Evolutionary conservation across 495 filamentous ascomycete genomes (phyloP), one percentile per base, ranked within the genome.

Genomic region (Tirmania nivea): DNA sequence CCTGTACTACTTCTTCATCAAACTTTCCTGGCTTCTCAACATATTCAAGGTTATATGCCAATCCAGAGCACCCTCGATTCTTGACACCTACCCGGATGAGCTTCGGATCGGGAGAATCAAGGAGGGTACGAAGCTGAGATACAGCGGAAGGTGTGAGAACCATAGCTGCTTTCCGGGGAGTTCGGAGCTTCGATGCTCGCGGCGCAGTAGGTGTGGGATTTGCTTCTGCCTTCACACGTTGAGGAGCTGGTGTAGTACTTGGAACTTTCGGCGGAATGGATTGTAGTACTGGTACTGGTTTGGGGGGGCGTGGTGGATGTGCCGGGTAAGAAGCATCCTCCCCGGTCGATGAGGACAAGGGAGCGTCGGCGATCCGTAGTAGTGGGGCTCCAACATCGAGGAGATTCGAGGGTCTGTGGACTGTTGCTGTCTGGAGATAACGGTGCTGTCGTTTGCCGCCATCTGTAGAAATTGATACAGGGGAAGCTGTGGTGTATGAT

Each of bases 31-130:
- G 74, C 70, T 86, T 84, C 59, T 95, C 88, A 34, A 96, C 88
- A 63, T 90, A 97, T 66, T 96, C 86, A 5, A 97, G 73, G 60
- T 94, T 78, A 64, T 97, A 97, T n/a, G 88, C 81, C 57, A 95
- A 70, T 35, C 90, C 90, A 8, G 86, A 94, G 65, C 90, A 97
- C n/a, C 90, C 92, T 35, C 82, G 75, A 65, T 94, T 95, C 68
- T 83, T 86, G 31, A 96, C 89, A 0, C 92, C 89, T 0, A 96
- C 82, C 53, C 89, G 81, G 57, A 97, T 94, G 54, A 92, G 71
- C 68, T 94, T 92, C 0, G 89, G 86, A 0, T 85, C 76, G 0
- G 90, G 92, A 60, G 83, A 79, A 36, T 81, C 71, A 34, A 95
- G 75, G 34, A 97, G 68, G 14, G 69, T 72, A 52, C 75, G 76